Percentiles rank a stretch among this genome's conserved stretches.
These are phyloP conservation scores for Canavalia gladiata DNA, from an alignment of 306 rosid genomes.

Conservation along the genomic window DNA sequence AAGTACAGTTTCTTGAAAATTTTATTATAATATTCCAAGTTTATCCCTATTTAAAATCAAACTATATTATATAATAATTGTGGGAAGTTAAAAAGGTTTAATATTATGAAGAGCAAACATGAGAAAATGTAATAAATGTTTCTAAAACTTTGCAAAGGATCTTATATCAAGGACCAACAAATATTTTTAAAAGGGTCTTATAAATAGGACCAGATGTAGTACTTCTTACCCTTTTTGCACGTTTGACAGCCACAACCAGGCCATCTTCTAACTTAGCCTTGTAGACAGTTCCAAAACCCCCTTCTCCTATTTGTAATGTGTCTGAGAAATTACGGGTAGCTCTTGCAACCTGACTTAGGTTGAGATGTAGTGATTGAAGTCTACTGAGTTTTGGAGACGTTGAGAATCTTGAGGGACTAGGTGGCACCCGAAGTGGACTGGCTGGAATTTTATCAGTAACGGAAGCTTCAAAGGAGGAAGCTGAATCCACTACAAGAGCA, in stretches of 20 bases:
- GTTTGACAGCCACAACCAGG: slow-evolving; percentile 81
- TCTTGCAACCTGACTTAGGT: slow-evolving; percentile 69
- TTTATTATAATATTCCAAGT: no score
- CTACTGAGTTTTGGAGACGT: slow-evolving; percentile 79
- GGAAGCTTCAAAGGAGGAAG: slow-evolving; percentile 65
- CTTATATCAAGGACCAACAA: no score
- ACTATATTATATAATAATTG: no score
- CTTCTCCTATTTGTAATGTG: slow-evolving; percentile 79
- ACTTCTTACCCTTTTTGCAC: slow-evolving; percentile 80
- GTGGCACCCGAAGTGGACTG: slow-evolving; percentile 85
- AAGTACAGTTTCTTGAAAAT: no score
- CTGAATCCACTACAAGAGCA: slow-evolving; percentile 70
- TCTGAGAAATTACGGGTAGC: slow-evolving; percentile 92
- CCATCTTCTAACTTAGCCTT: slow-evolving; percentile 85
- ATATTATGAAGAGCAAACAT: no score
- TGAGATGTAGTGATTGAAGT: slow-evolving; percentile 81
- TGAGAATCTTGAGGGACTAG: slow-evolving; percentile 85
- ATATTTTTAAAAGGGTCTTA: no score
- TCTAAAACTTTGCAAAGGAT: no score
- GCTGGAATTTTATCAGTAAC: slow-evolving; percentile 68
- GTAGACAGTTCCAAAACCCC: slow-evolving; percentile 98
- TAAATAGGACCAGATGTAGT: no score
- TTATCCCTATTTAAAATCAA: no score
- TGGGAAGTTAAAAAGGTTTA: no score
- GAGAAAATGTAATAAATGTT: no score